Evolutionary conservation across 108 stramenopile species (phyloP), one percentile per base, ranked within the genome.

Genomic region (Cyclostephanos tholiformis): DNA sequence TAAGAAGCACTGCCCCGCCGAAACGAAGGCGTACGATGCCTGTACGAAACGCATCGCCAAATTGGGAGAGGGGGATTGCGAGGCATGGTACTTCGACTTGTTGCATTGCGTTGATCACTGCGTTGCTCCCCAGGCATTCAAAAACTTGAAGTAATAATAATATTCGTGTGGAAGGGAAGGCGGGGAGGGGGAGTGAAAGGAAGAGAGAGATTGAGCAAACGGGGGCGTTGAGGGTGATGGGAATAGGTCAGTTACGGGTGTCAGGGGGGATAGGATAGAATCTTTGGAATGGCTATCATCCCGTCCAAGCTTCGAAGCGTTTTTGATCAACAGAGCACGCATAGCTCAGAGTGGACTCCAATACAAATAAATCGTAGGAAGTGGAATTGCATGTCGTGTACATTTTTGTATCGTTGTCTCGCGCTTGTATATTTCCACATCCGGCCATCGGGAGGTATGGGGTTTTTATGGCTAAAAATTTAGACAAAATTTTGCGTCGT

Each of bases 101-200:
- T 84, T 90, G 60, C 87, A 90, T 72, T 97, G 97, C 69, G 85
- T 95, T 17, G 97, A 97, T 74, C 83, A 93, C 68, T 97, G 97
- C 67, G 93, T 87, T 10, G 95, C 93, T 38, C 95, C 95, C 55
- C 89, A 93, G 82, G 80, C 92, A 38, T 96, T 96, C 69, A 86
- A 88, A 22, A 77, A 79, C 30, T 86, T 91, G 80, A 92, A 94
- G 73, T 92, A 84, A 84, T 46, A n/a, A n/a, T n/a, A n/a, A n/a
- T n/a, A n/a, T n/a, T n/a, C n/a, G n/a, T n/a, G n/a, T n/a, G n/a
- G n/a, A n/a, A n/a, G n/a, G n/a, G 10, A 27, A 32, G 32, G 32
- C 16, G 16, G 3, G 44, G 44, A 14, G 44, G 44, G 44, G 44
- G 3, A 0, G 44, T 0, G 12, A 10, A 7, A 10, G 44, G 16